Evolutionary conservation across 495 filamentous ascomycete genomes (phyloP).

Genomic region (Endocarpon pusillum): DNA sequence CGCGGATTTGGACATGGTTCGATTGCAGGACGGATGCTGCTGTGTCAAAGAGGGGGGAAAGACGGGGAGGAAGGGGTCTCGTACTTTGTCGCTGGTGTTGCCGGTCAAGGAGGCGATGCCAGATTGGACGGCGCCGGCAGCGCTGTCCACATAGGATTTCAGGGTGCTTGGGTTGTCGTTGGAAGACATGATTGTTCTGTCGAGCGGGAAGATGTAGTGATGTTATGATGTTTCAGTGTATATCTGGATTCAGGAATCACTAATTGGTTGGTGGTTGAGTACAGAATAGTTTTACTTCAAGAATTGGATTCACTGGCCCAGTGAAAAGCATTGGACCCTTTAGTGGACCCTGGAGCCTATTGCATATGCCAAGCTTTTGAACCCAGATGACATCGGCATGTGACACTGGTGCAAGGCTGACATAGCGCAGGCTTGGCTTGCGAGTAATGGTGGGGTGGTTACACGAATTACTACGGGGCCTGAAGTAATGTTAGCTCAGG

Average conservation of each 20-base stretch:
- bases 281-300: conserved; percentile 1
- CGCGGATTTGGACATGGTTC: background rate
- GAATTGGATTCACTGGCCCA: no score
- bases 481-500: no score
- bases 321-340: no score
- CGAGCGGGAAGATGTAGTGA: conserved; percentile 3
- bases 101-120: conserved; percentile 61
- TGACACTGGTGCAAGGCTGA: no score
- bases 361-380: background rate
- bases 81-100: conserved; percentile 47
- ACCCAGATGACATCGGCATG: background rate
- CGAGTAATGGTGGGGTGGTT: no score
- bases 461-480: no score
- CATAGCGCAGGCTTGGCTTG: no score
- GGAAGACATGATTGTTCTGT: conserved; percentile 32
- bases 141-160: conserved; percentile 67
- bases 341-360: no score
- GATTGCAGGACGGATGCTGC: no score
- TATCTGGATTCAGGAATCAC: conserved; percentile 14
- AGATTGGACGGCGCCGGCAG: conserved; percentile 54
- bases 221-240: conserved; percentile 5
- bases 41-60: no score
- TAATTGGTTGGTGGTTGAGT: conserved; percentile 3
- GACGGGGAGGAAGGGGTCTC: background rate
- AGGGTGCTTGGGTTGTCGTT: conserved; percentile 54